Base-by-base conservation (phyloP, 306 rosid species). In the Quercus aquifolioides region DNA sequence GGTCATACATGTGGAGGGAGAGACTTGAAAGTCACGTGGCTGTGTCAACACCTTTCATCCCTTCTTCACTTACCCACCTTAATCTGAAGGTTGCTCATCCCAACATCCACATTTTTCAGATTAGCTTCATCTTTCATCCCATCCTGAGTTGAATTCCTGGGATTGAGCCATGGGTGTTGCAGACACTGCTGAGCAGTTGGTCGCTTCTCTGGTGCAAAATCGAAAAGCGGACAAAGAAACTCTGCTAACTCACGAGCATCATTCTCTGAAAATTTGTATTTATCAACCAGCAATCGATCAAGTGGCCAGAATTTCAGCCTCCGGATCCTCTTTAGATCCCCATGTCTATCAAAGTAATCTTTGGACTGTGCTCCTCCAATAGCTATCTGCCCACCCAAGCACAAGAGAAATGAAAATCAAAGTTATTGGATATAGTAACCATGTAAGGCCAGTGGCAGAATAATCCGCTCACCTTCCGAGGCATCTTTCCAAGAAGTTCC, bases 401-500 rank as follows among this genome's bases (percentile, higher is more conserved):
- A 83, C 70, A 82, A 80, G 80, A 83, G 58, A 79, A 67, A 65
- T 15, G 57, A 60, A 5, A 74, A 74, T 57, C 20, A 21, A 70
- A 78, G 82, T 54, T 28, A 31, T 31, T 63, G 21, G 67, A 64
- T 49, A 49, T 49, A 1, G 54, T 26, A 84, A 81, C 68, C 49
- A 57, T 41, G 64, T 31, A 35, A 54, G 43, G 28, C 76, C 51
- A 51, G 35, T 14, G 43, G 15, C 52, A 49, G 75, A 69, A 73
- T 49, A 76, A 79, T 54, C 71, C 20, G 74, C 77, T 74, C 76
- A 94, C 98, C 92, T 90, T 92, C 76, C 94, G 88, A 33, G 97
- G 97, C 84, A 94, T 91, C 92, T 92, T 92, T 72, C 97, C 97
- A 23, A 95, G 97, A 76, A 95, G 96, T 82, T 95, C 99, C 97